Evolutionary conservation across 2,329 filamentous ascomycete species (phyloP).

Genomic region (Penicillium freii): DNA sequence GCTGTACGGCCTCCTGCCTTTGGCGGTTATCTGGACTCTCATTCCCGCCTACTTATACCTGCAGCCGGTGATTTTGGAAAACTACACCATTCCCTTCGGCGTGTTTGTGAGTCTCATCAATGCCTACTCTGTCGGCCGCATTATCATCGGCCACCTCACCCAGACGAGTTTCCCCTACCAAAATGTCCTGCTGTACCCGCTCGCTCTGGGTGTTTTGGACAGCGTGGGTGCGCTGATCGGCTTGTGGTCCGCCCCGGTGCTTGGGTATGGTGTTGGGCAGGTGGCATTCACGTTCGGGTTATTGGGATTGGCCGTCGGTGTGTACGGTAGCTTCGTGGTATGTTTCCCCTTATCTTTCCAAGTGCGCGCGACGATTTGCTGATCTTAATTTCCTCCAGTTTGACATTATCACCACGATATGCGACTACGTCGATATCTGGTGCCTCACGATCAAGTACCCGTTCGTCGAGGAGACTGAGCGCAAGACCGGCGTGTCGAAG

Average conservation of each 20-base stretch:
- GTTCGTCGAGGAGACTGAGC: slow-evolving; percentile 43
- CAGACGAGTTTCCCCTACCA: slow-evolving; percentile 85
- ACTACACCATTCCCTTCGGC: slow-evolving; percentile 84
- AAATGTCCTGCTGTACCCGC: slow-evolving; percentile 77
- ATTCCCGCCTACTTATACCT: slow-evolving; percentile 77
- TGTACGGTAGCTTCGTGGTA: slow-evolving; percentile 95
- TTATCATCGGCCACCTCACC: slow-evolving; percentile 91
- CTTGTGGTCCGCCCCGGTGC: slow-evolving; percentile 65
- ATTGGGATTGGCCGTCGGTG: slow-evolving; percentile 76
- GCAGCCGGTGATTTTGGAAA: slow-evolving; percentile 76
- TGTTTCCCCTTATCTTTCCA: slow-evolving; percentile 23
- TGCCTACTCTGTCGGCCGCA: slow-evolving; percentile 90
- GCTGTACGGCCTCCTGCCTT: slow-evolving; percentile 78
- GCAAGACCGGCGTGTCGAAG: slow-evolving; percentile 28
- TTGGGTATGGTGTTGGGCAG: slow-evolving; percentile 79
- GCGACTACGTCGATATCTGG: slow-evolving; percentile 97
- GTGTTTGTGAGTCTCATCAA: slow-evolving; percentile 88
- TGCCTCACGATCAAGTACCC: slow-evolving; percentile 95
- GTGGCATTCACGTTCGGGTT: slow-evolving; percentile 88
- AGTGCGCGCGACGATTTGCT: not conserved
- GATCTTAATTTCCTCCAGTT: slow-evolving; percentile 44
- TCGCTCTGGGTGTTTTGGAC: slow-evolving; percentile 76
- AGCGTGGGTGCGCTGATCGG: slow-evolving; percentile 69
- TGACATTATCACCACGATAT: slow-evolving; percentile 95
- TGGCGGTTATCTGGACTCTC: slow-evolving; percentile 73